Percentiles rank a stretch among this genome's conserved stretches.
phyloP scores from a whole-genome alignment of 768 basidiomycete species.

The Podaxis sp. region DNA sequence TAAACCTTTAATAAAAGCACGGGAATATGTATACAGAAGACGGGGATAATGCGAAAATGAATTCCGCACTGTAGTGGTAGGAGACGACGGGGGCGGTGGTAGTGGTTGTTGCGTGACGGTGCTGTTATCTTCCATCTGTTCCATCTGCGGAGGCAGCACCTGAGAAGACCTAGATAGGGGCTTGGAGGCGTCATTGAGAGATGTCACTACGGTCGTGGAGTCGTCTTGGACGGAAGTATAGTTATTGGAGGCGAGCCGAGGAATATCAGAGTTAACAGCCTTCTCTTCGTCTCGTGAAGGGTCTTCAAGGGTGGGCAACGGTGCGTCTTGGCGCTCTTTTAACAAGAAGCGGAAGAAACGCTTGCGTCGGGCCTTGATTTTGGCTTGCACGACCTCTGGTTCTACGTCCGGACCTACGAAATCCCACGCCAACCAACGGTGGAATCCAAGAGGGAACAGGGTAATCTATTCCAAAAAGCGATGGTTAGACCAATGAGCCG shows the following conservation, averaged over 20 bases:
- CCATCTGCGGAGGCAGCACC: neutral
- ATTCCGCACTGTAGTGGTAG: neutral
- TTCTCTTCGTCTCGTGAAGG: neutral
- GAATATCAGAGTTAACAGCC: neutral
- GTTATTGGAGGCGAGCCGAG: conserved; percentile 5
- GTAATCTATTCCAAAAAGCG: conserved; percentile 39
- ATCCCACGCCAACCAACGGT: conserved; percentile 53
- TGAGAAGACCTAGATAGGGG: neutral
- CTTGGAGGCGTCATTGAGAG: neutral
- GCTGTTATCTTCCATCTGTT: neutral
- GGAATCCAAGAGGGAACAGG: conserved; percentile 60
- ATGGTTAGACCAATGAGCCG: neutral
- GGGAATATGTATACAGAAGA: neutral
- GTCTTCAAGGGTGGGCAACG: conserved; percentile 4
- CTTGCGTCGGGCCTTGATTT: conserved; percentile 33
- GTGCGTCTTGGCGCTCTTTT: neutral
- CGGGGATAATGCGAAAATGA: neutral
- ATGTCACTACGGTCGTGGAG: conserved; percentile 14
- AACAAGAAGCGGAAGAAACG: conserved; percentile 12
- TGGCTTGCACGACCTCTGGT: conserved; percentile 48
- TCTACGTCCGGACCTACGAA: conserved; percentile 62
- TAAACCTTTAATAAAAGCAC: conserved; percentile 30
- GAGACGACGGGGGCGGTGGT: neutral
- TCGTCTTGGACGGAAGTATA: conserved; percentile 23
- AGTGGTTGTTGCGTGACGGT: neutral